Evolutionary conservation across 352 stramenopile genomes (phyloP).

Genomic region (Lagenidium sp.): DNA sequence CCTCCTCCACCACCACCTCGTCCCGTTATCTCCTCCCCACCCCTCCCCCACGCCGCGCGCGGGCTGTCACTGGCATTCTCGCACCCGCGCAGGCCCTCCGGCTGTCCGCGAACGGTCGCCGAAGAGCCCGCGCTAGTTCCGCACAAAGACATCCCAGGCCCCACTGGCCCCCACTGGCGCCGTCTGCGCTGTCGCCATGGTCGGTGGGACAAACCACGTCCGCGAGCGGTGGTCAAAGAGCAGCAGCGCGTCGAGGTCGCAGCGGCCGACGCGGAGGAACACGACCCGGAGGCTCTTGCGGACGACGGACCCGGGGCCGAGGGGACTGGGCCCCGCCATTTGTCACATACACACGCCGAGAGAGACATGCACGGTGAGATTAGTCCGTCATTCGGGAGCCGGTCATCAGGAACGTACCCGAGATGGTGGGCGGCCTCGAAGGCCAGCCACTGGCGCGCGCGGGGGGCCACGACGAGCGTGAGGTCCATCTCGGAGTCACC

Average conservation of each 20-base stretch:
- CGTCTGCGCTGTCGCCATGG: not conserved
- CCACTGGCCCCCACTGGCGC: not conserved
- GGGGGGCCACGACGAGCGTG: constrained; percentile 33
- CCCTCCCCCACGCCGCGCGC: too few species aligned
- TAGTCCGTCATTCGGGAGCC: too few species aligned
- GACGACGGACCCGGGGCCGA: constrained; percentile 36
- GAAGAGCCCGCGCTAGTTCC: constrained; percentile 13
- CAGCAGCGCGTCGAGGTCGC: constrained; percentile 32
- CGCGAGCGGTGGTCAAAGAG: constrained; percentile 47
- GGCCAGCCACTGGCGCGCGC: constrained; percentile 20
- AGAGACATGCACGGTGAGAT: too few species aligned
- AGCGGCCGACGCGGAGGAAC: constrained; percentile 33
- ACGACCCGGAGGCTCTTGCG: constrained; percentile 51
- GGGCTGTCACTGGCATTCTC: too few species aligned
- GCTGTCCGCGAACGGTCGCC: constrained; percentile 14
- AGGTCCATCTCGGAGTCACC: constrained; percentile 43
- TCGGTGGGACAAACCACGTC: constrained; percentile 47
- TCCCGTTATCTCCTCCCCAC: too few species aligned
- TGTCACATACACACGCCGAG: constrained; percentile 14
- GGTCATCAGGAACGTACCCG: too few species aligned
- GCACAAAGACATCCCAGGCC: constrained; percentile 21
- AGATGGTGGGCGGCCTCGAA: constrained; percentile 65
- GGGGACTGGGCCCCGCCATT: too few species aligned
- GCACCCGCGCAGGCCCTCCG: too few species aligned
- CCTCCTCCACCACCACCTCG: too few species aligned